Evolutionary conservation across 768 basidiomycete genomes (phyloP), one percentile per base, ranked within the genome.

Genomic region (Pleurotus ostreatus): DNA sequence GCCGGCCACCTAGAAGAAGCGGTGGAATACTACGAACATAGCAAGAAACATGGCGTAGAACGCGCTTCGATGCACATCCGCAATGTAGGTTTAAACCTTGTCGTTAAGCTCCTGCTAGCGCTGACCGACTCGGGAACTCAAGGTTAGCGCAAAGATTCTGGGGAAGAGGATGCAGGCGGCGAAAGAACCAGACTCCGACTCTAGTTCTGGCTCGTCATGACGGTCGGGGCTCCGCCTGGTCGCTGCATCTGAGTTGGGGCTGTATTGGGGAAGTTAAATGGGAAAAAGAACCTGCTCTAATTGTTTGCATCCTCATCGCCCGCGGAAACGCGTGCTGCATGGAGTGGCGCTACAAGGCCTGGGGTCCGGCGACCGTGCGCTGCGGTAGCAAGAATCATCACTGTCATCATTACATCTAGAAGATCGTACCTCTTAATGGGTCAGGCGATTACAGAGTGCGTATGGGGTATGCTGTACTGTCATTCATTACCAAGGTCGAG

Each of bases 91-190:
- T 47, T 41, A 15, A 9, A 26, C 25, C 11, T 34, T 38, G 20
- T n/a, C 25, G 23, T 4, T 37, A 13, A 34, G 30, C 11, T 34
- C 30, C 30, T 34, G 30, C 30, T 30, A 2, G 8, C 7, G 30
- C 30, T 34, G 30, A 34, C 8, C 8, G 30, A n/a, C 11, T 54
- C 7, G 4, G 13, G 12, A 16, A 62, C 60, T 60, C 58, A 64
- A 92, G 90, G 85, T 93, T 59, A 82, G 88, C 67, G 89, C 89
- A 58, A 92, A 89, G 70, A 86, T 92, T 57, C 68, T 91, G 45
- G 85, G 85, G 8, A 76, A 84, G 68, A 77, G 75, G 60, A 67
- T 86, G 70, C 78, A 82, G 63, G 78, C 72, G 52, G 72, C 70
- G 53, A 71, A 76, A 61, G 70, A 70, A 46, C 58, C 74, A 13